Percentiles rank a stretch among this genome's conserved stretches.
Conservation (phyloP, 768 basidiomycete species). For the Grammothele lineata region DNA sequence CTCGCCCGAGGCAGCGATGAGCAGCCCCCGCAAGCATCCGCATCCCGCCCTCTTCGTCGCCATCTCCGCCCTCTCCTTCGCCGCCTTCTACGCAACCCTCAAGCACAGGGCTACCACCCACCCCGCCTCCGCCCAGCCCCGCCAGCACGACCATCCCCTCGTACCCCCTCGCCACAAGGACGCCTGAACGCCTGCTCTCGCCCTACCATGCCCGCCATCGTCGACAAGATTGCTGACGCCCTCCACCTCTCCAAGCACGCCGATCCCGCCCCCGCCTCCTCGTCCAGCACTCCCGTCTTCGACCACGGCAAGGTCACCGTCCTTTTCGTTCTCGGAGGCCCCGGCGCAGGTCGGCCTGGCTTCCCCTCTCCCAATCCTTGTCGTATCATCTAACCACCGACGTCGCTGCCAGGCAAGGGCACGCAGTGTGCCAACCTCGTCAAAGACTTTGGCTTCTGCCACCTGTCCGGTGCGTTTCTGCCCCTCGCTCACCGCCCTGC, state of each 20-base stretch:
- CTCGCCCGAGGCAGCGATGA: too few species aligned
- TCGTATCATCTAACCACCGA: slow-evolving; percentile 1
- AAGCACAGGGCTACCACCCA: slow-evolving; percentile 51
- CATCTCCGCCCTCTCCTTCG: slow-evolving; percentile 53
- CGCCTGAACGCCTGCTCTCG: slow-evolving; percentile 16
- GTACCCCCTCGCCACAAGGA: slow-evolving; percentile 52
- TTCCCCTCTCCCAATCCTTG: background rate
- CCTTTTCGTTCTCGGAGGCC: slow-evolving; percentile 94
- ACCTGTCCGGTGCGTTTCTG: slow-evolving; percentile 74
- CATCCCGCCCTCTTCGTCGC: slow-evolving; percentile 62
- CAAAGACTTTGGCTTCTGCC: slow-evolving; percentile 79
- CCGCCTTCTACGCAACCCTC: slow-evolving; percentile 50
- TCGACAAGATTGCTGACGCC: slow-evolving; percentile 38
- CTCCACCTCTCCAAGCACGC: slow-evolving; percentile 24
- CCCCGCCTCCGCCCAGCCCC: slow-evolving; percentile 58
- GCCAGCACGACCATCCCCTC: slow-evolving; percentile 62
- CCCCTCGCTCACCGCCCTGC: slow-evolving; percentile 7
- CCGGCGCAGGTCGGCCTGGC: slow-evolving; percentile 74
- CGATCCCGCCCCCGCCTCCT: background rate
- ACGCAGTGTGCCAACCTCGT: slow-evolving; percentile 90
- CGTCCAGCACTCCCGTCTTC: slow-evolving; percentile 44
- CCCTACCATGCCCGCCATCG: slow-evolving; percentile 34
- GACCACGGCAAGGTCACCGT: slow-evolving; percentile 75
- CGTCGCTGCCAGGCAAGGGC: slow-evolving; percentile 69
- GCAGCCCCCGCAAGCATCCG: slow-evolving; percentile 41